Conservation (phyloP, 139 green algal species). For the Micractinium conductrix region DNA sequence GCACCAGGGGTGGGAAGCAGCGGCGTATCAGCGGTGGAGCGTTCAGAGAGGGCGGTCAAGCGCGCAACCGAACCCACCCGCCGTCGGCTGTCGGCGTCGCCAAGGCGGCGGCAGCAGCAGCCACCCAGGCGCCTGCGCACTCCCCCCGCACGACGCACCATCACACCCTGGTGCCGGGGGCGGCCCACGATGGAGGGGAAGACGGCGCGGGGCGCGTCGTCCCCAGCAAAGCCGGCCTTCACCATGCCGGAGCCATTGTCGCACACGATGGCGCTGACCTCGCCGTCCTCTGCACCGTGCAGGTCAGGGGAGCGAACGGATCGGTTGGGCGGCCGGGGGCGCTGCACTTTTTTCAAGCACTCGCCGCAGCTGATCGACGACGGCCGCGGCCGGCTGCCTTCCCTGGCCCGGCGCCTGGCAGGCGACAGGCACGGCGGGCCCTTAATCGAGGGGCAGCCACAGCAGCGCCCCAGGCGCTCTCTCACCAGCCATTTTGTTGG, state of each 20-base stretch:
- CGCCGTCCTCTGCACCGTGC: conserved; percentile 79
- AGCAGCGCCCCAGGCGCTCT: background rate
- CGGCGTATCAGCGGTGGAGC: too few relatives aligned
- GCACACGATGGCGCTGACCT: conserved; percentile 94
- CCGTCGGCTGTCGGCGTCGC: too few relatives aligned
- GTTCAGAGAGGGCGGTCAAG: too few relatives aligned
- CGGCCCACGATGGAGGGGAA: conserved; percentile 98
- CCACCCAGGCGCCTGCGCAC: background rate
- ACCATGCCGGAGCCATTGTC: conserved; percentile 99
- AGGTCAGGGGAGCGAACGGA: background rate
- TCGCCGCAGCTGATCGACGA: background rate
- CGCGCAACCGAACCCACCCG: too few relatives aligned
- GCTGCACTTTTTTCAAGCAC: conserved; percentile 1
- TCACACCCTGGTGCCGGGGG: conserved; percentile 93
- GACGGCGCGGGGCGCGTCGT: conserved; percentile 95
- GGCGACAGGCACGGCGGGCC: too few relatives aligned
- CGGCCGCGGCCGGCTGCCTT: conserved; percentile 8
- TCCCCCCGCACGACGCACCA: conserved; percentile 62
- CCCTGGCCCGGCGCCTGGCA: background rate
- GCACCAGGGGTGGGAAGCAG: conserved; percentile 68
- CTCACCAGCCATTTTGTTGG: background rate
- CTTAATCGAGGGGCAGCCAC: background rate
- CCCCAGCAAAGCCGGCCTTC: conserved; percentile 96
- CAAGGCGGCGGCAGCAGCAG: too few relatives aligned
- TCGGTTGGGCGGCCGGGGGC: background rate